Conservation (phyloP, 192 early-diverging fungal genomes). For the Dissophora ornata region DNA sequence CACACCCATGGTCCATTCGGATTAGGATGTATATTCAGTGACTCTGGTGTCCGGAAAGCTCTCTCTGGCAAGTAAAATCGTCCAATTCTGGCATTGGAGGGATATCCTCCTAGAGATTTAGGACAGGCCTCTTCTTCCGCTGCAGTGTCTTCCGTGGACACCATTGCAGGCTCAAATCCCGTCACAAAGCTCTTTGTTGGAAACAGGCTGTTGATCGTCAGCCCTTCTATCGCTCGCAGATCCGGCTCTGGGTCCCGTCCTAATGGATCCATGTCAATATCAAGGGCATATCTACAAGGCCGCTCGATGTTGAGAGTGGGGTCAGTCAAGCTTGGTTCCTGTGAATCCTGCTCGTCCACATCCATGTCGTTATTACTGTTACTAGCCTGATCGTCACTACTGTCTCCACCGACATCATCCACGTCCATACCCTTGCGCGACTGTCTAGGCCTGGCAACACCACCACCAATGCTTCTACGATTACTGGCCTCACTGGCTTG, state of each 20-base stretch:
- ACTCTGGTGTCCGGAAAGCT: constrained; percentile 20
- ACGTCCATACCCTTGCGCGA: constrained; percentile 21
- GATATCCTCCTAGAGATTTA: constrained; percentile 13
- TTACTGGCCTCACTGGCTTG: background rate
- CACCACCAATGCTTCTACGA: background rate
- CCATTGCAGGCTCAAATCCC: constrained; percentile 25
- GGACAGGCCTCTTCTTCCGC: background rate
- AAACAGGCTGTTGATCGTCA: constrained; percentile 21
- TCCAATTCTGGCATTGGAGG: constrained; percentile 20
- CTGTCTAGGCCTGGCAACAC: background rate
- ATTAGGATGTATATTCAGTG: constrained; percentile 5
- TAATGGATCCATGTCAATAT: constrained; percentile 39
- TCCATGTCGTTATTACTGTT: constrained; percentile 14
- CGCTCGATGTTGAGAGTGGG: background rate
- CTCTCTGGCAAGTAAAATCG: constrained; percentile 40
- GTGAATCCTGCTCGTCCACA: constrained; percentile 4
- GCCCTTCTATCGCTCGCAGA: constrained; percentile 9
- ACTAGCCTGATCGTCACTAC: background rate
- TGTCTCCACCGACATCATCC: background rate
- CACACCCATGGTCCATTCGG: constrained; percentile 16
- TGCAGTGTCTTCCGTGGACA: background rate
- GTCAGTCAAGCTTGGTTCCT: background rate
- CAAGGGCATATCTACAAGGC: constrained; percentile 29
- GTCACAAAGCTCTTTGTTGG: constrained; percentile 35
- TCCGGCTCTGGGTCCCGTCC: constrained; percentile 33